phyloP scores from a whole-genome alignment of 2,329 filamentous ascomycete genomes.

The Claviceps capensis region DNA sequence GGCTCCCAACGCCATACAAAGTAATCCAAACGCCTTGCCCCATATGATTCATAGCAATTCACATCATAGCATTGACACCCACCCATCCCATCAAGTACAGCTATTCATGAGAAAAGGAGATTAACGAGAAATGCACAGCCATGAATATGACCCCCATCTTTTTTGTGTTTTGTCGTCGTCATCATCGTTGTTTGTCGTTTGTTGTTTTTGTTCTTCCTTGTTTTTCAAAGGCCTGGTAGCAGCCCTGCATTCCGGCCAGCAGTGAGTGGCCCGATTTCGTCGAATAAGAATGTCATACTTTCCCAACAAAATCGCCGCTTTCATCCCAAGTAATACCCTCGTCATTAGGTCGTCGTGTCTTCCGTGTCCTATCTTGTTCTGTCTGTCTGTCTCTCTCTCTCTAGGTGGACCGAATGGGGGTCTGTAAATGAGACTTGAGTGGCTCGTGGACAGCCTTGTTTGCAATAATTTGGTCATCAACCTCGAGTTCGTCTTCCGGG shows the following conservation, averaged over 20 bases:
- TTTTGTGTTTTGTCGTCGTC: not conserved
- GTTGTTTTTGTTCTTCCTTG: not conserved
- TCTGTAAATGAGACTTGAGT: not conserved
- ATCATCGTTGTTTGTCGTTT: not conserved
- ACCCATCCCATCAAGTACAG: not conserved
- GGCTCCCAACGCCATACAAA: slow-evolving; percentile 3
- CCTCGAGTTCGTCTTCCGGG: slow-evolving; percentile 10
- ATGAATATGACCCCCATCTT: not conserved
- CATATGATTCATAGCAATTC: not conserved
- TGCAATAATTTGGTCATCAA: not conserved
- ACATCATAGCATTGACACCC: not conserved
- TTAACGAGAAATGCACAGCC: not conserved
- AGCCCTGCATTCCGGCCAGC: not conserved
- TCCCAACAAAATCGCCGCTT: not conserved
- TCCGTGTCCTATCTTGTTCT: not conserved
- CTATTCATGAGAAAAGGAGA: not conserved
- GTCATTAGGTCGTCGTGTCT: slow-evolving; percentile 1
- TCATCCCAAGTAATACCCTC: not conserved
- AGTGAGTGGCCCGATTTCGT: not conserved
- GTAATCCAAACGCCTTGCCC: slow-evolving; percentile 6
- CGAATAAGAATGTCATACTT: not conserved
- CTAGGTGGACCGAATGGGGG: not conserved
- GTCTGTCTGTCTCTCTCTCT: not conserved
- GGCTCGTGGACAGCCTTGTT: not conserved
- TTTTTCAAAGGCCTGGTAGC: not conserved